phyloP scores from a whole-genome alignment of 768 basidiomycete genomes.

The Tulasnella sp. region DNA sequence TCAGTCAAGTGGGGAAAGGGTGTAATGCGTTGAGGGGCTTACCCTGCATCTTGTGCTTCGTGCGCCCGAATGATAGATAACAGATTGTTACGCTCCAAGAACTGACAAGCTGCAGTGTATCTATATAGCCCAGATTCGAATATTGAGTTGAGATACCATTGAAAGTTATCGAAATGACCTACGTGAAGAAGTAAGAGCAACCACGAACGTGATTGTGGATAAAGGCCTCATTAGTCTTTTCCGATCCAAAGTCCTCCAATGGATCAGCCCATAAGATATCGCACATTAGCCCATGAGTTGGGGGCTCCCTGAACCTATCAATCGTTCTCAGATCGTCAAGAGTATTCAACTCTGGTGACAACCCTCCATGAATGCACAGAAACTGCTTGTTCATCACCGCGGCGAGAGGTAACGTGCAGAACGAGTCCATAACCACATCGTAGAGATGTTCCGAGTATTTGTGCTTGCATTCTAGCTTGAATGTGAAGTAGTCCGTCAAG shows the following conservation, averaged over 20 bases:
- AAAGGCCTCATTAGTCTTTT: slow-evolving; percentile 83
- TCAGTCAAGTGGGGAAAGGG: neutral
- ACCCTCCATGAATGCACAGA: slow-evolving; percentile 92
- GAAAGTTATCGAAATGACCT: slow-evolving; percentile 24
- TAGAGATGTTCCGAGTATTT: slow-evolving; percentile 96
- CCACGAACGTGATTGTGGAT: slow-evolving; percentile 94
- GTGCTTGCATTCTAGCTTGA: slow-evolving; percentile 82
- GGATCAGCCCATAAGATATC: slow-evolving; percentile 99
- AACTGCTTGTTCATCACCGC: slow-evolving; percentile 99
- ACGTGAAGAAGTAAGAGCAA: slow-evolving; percentile 97
- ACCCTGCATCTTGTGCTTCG: slow-evolving; percentile 98
- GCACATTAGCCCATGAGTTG: slow-evolving; percentile 95
- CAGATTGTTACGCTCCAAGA: slow-evolving; percentile 93
- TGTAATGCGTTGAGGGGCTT: slow-evolving; percentile 21
- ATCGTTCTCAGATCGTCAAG: slow-evolving; percentile 91
- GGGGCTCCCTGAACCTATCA: slow-evolving; percentile 96
- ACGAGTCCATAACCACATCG: slow-evolving; percentile 95
- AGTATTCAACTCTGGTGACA: slow-evolving; percentile 89
- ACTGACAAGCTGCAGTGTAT: slow-evolving; percentile 92
- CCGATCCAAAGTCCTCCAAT: slow-evolving; percentile 90
- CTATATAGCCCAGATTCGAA: slow-evolving; percentile 29
- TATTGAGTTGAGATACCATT: neutral
- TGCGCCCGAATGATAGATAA: slow-evolving; percentile 95
- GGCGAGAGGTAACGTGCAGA: slow-evolving; percentile 88
- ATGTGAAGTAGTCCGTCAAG: slow-evolving; percentile 57